Percentiles rank a stretch among this genome's conserved stretches.
Evolutionary conservation across 2,329 filamentous ascomycete species (phyloP).

Genomic region (Chrysosporium keratinophilum): DNA sequence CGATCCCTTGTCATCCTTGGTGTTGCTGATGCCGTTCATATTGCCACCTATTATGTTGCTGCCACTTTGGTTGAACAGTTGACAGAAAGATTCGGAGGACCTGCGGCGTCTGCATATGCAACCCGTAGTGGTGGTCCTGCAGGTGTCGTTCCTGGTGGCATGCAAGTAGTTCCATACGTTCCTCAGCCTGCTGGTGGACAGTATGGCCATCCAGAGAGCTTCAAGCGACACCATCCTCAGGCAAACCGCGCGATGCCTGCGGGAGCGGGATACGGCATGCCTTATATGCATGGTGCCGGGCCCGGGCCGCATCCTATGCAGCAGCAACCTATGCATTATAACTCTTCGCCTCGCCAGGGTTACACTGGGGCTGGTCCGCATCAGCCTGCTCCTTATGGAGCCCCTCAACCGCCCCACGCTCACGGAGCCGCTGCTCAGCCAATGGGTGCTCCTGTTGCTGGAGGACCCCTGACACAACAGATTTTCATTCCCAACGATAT

Average conservation of each 20-base stretch:
- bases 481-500: slow-evolving; percentile 99
- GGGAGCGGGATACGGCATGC: slow-evolving; percentile 55
- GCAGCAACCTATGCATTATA: slow-evolving; percentile 66
- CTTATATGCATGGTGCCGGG: slow-evolving; percentile 61
- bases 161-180: slow-evolving; percentile 98
- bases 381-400: slow-evolving; percentile 59
- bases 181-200: slow-evolving; percentile 87
- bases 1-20: slow-evolving; percentile 96
- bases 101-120: slow-evolving; percentile 93
- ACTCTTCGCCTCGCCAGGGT: slow-evolving; percentile 58
- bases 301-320: slow-evolving; percentile 46
- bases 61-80: slow-evolving; percentile 97
- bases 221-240: slow-evolving; percentile 61
- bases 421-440: slow-evolving; percentile 60
- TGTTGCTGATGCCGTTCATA: slow-evolving; percentile 95
- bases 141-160: slow-evolving; percentile 86
- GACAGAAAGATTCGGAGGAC: slow-evolving; percentile 90
- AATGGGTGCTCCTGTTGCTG: slow-evolving; percentile 63
- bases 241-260: slow-evolving; percentile 66
- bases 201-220: slow-evolving; percentile 83
- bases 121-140: slow-evolving; percentile 88
- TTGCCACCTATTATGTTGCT: slow-evolving; percentile 96
- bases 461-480: slow-evolving; percentile 86
- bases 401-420: slow-evolving; percentile 47
- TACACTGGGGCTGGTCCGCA: slow-evolving; percentile 74